Evolutionary conservation across 225 moss, liverwort and hornwort species (phyloP).

Genomic region (Climacium dendroides): DNA sequence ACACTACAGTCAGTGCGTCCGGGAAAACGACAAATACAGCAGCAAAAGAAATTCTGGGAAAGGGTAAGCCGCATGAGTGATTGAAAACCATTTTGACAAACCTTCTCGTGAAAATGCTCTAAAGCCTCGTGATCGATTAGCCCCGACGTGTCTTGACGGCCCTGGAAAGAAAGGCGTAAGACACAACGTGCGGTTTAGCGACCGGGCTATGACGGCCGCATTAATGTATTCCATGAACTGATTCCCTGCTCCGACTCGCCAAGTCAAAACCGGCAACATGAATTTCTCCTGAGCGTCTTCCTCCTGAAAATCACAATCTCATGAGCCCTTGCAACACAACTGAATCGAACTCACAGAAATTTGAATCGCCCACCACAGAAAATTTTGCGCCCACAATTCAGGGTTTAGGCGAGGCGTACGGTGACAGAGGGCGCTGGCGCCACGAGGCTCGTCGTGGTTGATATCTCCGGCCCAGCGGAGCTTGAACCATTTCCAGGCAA

Average conservation of each 20-base stretch:
- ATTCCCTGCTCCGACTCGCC: constrained; percentile 32
- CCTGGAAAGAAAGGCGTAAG: constrained; percentile 28
- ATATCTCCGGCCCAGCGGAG: neutral
- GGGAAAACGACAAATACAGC: neutral
- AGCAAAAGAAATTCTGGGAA: neutral
- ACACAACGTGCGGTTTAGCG: constrained; percentile 33
- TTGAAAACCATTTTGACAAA: neutral
- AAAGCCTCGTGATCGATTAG: neutral
- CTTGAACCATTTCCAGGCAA: neutral
- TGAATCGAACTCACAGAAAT: neutral
- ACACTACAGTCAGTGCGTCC: neutral
- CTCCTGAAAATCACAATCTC: neutral
- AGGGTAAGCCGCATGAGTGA: neutral
- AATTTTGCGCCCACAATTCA: neutral
- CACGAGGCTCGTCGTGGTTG: neutral
- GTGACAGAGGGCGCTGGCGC: neutral
- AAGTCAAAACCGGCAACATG: constrained; percentile 16
- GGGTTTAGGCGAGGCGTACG: neutral
- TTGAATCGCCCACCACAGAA: neutral
- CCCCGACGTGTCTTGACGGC: constrained; percentile 13
- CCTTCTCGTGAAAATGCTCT: neutral
- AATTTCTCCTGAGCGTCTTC: constrained; percentile 11
- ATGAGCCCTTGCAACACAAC: neutral
- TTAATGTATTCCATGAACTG: constrained; percentile 39
- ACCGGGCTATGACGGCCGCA: constrained; percentile 29